phyloP scores from a whole-genome alignment of 2,329 filamentous ascomycete species.

The Seiridium cupressi region DNA sequence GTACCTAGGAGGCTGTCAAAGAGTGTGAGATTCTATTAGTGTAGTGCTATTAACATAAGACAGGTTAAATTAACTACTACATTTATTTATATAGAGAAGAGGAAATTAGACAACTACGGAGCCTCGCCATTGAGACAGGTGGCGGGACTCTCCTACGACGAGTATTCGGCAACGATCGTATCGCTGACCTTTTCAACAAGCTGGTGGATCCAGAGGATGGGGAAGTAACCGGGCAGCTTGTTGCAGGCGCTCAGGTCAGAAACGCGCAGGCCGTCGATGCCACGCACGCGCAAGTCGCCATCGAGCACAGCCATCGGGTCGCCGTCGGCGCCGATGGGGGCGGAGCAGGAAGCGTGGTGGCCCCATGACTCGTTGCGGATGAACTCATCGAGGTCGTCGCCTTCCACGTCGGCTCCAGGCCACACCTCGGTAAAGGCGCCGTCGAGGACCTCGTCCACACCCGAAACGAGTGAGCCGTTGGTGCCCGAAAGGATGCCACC shows the following conservation, averaged over 20 bases:
- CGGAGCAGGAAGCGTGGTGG: constrained; percentile 57
- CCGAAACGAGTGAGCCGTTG: constrained; percentile 16
- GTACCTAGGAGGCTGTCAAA: neutral
- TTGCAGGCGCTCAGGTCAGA: constrained; percentile 61
- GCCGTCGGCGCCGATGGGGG: constrained; percentile 50
- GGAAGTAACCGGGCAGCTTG: constrained; percentile 46
- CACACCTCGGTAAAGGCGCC: constrained; percentile 38
- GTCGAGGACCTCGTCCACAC: constrained; percentile 24
- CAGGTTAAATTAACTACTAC: neutral
- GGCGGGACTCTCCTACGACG: neutral
- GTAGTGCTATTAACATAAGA: neutral
- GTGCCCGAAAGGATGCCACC: constrained; percentile 1
- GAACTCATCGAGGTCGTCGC: constrained; percentile 43
- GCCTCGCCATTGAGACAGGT: neutral
- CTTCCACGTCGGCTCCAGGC: constrained; percentile 38
- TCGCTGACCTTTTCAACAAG: constrained; percentile 58
- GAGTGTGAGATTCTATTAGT: neutral
- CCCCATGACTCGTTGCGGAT: constrained; percentile 51
- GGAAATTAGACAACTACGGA: neutral
- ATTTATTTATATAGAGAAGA: constrained; percentile 1
- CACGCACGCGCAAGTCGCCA: constrained; percentile 52
- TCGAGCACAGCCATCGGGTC: constrained; percentile 56
- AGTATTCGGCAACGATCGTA: constrained; percentile 33
- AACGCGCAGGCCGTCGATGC: constrained; percentile 51
- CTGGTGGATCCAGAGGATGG: constrained; percentile 49